phyloP scores from a whole-genome alignment of 495 filamentous ascomycete species.

The Annulohypoxylon bovei region DNA sequence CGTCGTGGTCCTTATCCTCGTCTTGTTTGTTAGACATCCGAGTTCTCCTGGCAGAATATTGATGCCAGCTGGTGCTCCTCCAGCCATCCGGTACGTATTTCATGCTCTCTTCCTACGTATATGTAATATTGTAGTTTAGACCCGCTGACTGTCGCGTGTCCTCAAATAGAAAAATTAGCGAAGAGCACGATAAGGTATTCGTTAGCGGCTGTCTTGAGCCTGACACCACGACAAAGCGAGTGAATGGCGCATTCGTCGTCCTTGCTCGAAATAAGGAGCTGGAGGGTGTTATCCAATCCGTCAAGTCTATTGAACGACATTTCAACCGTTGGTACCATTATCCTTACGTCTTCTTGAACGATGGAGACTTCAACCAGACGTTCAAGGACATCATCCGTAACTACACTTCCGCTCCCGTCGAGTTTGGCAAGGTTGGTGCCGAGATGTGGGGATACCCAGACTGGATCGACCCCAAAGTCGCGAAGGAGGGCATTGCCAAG shows the following conservation, averaged over 20 bases:
- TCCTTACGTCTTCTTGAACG: conserved; percentile 98
- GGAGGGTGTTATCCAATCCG: conserved; percentile 92
- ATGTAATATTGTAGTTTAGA: neutral
- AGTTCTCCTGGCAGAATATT: conserved; percentile 82
- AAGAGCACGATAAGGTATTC: conserved; percentile 96
- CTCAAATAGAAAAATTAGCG: conserved; percentile 85
- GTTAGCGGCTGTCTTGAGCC: conserved; percentile 85
- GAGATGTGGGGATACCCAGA: conserved; percentile 97
- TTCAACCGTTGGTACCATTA: conserved; percentile 99
- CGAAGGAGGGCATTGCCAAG: conserved; percentile 92
- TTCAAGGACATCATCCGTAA: conserved; percentile 91
- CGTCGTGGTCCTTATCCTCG: conserved; percentile 88
- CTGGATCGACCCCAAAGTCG: conserved; percentile 92
- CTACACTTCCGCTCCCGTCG: conserved; percentile 84
- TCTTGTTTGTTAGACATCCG: conserved; percentile 91
- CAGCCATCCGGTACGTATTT: conserved; percentile 81
- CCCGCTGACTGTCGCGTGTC: neutral
- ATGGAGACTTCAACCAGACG: conserved; percentile 91
- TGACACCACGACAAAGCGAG: conserved; percentile 71
- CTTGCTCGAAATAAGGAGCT: conserved; percentile 96
- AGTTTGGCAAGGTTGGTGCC: conserved; percentile 93
- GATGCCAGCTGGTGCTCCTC: conserved; percentile 90
- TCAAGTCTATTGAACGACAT: conserved; percentile 97
- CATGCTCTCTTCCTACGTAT: neutral
- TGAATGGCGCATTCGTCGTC: conserved; percentile 95